Evolutionary conservation across 495 filamentous ascomycete species (phyloP), one percentile per base, ranked within the genome.

Genomic region (Beverwykella pulmonaria): DNA sequence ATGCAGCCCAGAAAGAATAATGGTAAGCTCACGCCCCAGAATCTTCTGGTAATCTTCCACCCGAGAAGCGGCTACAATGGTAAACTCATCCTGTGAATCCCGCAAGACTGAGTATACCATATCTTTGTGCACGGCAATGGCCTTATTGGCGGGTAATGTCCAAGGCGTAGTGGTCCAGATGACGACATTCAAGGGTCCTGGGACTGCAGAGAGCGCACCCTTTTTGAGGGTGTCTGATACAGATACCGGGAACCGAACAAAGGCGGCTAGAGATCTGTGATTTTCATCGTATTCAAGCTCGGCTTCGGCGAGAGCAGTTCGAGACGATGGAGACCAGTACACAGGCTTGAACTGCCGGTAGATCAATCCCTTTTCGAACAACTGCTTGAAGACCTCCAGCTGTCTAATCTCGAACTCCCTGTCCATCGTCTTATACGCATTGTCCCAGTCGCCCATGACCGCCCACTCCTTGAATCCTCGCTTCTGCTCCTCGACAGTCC

Each of bases 131-230:
- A 98, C 81, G 7, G 91, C 92, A 75, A 99, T 91, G 1, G 90
- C 93, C 69, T 84, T 84, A 74, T 99, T 99, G 19, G 95, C 92
- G 1, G 94, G 95, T 2, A 99, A 79, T 0, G 94, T 98, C 94
- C 94, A 99, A 0, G 94, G 95, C 1, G 93, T 98, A 0, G 94
- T 99, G 9, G 94, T 99, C 94, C 94, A 99, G 61, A 97, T 90
- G 26, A 94, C 86, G 23, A 89, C 92, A 72, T 81, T 88, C 30
- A 97, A 52, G 14, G 75, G 71, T 6, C 78, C 75, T 25, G 25
- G 17, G 5, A 67, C 66, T 26, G 75, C 36, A 19, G 79, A 60
- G 20, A 78, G 60, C 15, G 80, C 77, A 14, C 79, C 74, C 6
- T 76, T 65, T 32, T 71, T 65, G 15, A 90, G 70, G 41, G 74